These are phyloP conservation scores for Metschnikowia baotianmanensis DNA, from an alignment of 805 yeast genomes.

Conservation along the genomic window DNA sequence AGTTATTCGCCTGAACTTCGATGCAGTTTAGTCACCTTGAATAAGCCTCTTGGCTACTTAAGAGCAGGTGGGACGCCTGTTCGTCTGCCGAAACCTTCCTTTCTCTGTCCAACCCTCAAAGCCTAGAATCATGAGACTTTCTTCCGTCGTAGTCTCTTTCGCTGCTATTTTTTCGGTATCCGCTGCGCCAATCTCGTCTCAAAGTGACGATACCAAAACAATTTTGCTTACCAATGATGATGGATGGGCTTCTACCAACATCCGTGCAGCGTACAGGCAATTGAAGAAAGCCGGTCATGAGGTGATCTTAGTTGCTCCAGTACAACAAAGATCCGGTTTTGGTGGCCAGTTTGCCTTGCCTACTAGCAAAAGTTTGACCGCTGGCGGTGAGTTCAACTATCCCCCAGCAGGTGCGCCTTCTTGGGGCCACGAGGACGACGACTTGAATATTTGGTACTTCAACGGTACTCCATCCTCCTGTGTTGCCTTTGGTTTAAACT, in stretches of 20 bases:
- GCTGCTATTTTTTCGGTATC: conserved; percentile 20
- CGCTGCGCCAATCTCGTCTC: conserved; percentile 24
- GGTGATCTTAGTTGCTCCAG: conserved; percentile 23
- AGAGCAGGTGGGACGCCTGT: not conserved
- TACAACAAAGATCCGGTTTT: conserved; percentile 20
- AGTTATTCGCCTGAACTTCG: not conserved
- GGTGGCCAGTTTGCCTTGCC: conserved; percentile 49
- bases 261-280: conserved; percentile 52
- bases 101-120: not conserved
- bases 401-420: conserved; percentile 49
- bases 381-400: conserved; percentile 48
- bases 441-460: conserved; percentile 31
- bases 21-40: not conserved
- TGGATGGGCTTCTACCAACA: conserved; percentile 54
- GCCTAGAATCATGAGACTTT: conserved; percentile 7
- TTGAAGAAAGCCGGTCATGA: conserved; percentile 23
- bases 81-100: not conserved
- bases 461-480: conserved; percentile 29
- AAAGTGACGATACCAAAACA: conserved; percentile 29
- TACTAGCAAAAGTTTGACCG: conserved; percentile 32
- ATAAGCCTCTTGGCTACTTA: not conserved
- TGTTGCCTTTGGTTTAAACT: conserved; percentile 28
- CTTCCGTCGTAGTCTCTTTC: conserved; percentile 12
- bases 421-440: conserved; percentile 51
- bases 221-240: conserved; percentile 56